Evolutionary conservation across 257 asterid species (phyloP).

Genomic region (Ligustrum vulgare): DNA sequence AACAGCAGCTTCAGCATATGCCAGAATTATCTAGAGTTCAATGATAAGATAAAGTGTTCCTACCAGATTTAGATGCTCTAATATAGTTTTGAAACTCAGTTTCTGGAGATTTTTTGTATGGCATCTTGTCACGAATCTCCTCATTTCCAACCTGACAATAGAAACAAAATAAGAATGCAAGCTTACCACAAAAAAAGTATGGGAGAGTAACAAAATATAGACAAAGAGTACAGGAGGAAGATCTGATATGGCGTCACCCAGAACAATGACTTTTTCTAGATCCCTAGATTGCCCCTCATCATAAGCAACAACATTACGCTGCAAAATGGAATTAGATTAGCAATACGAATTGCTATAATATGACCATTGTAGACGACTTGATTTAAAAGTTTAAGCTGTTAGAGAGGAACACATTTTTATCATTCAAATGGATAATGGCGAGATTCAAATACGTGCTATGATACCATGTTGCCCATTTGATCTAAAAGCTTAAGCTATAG

Average conservation of each 20-base stretch:
- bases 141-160: slow-evolving; percentile 43
- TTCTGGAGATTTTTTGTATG: slow-evolving; percentile 30
- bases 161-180: slow-evolving; percentile 20
- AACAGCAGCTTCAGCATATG: slow-evolving; percentile 14
- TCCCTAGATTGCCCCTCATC: slow-evolving; percentile 44
- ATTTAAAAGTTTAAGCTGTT: neutral
- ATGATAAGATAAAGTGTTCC: slow-evolving; percentile 11
- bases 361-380: neutral
- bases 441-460: neutral
- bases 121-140: slow-evolving; percentile 44
- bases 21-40: slow-evolving; percentile 12
- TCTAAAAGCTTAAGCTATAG: neutral
- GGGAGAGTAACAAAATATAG: slow-evolving; percentile 5
- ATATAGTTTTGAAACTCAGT: slow-evolving; percentile 48
- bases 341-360: slow-evolving; percentile 5
- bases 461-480: neutral
- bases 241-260: slow-evolving; percentile 50
- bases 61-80: slow-evolving; percentile 49
- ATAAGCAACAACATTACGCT: slow-evolving; percentile 56
- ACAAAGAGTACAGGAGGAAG: slow-evolving; percentile 47
- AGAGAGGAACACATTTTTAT: neutral
- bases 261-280: slow-evolving; percentile 39
- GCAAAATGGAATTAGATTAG: slow-evolving; percentile 31
- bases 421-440: neutral
- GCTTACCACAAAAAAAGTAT: slow-evolving; percentile 14